These are phyloP conservation scores for Zanthoxylum bungeanum DNA, from an alignment of 345 rosid species.

Conservation along the genomic window DNA sequence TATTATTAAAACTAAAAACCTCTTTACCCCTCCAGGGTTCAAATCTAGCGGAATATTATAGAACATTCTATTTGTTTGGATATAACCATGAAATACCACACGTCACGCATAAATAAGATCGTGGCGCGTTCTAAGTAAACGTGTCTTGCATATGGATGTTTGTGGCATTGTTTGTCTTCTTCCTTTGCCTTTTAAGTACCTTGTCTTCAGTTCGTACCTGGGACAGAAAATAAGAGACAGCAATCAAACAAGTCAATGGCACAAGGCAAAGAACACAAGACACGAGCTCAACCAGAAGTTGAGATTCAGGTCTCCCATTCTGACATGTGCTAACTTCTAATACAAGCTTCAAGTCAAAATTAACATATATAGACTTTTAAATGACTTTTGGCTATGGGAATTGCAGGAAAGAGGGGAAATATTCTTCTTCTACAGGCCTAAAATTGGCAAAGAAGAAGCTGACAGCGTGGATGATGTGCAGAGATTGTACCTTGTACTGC, in stretches of 20 bases:
- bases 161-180: neutral
- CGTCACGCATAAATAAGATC: neutral
- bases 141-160: neutral
- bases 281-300: constrained; percentile 27
- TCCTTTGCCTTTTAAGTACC: neutral
- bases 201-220: neutral
- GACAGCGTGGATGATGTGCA: constrained; percentile 60
- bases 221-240: neutral
- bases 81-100: neutral
- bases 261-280: constrained; percentile 39
- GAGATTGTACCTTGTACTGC: constrained; percentile 57
- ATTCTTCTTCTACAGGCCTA: constrained; percentile 81
- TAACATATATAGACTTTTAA: no score
- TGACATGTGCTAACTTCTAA: neutral
- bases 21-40: no score
- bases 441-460: constrained; percentile 62
- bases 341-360: neutral
- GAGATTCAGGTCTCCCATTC: constrained; percentile 37
- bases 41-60: neutral
- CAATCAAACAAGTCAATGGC: constrained; percentile 28
- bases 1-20: no score
- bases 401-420: constrained; percentile 70
- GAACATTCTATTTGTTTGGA: neutral
- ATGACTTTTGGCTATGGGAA: neutral
- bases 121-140: neutral